Evolutionary conservation across 2,329 filamentous ascomycete genomes (phyloP), one percentile per base, ranked within the genome.

Genomic region (Chaetothyriales sp.): DNA sequence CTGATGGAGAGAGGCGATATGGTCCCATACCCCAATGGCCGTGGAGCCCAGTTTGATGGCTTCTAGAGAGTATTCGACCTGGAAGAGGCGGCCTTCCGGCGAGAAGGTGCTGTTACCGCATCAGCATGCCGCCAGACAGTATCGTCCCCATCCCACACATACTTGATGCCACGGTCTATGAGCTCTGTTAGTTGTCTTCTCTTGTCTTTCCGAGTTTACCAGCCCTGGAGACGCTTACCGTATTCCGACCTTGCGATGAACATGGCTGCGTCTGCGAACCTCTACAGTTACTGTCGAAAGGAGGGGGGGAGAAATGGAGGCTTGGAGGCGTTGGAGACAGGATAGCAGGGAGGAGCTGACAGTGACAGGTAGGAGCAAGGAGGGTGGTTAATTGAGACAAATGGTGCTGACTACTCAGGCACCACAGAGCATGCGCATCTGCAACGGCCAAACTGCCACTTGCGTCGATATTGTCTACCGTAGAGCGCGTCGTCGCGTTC

Each of bases 211-310:
- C 43, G 25, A 19, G 45, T 25, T 12, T 28, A 26, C 19, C 45
- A 47, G 19, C 7, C 12, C 12, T 42, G 18, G 25, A 44, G 18
- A 15, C 12, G 68, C 83, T 75, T 78, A 92, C 90, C 92, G 76
- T 98, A 98, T 90, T 98, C 92, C 68, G 90, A 96, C 75, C 92
- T 86, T 79, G 92, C 89, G 80, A 98, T 96, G 80, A 98, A 98
- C 92, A 95, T 95, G 64, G 74, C 87, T 73, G 71, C 69, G 66
- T 5, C 32, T 15, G 32, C 32, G 5, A 15, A 15, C 32, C 6
- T 25, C 22, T 39, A 15, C 9, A 15, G 32, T 39, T 39, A 15
- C 5, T 15, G 32, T 15, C 10, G 32, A 15, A 39, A 5, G 3
- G 32, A 12, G 10, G 3, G 32, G 32, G 10, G 12, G 32, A 15